A percentile compares a stretch with the other conserved stretches of the same genome.
These are phyloP conservation scores for Salvia hispanica DNA, from an alignment of 257 asterid species.

Conservation along the genomic window DNA sequence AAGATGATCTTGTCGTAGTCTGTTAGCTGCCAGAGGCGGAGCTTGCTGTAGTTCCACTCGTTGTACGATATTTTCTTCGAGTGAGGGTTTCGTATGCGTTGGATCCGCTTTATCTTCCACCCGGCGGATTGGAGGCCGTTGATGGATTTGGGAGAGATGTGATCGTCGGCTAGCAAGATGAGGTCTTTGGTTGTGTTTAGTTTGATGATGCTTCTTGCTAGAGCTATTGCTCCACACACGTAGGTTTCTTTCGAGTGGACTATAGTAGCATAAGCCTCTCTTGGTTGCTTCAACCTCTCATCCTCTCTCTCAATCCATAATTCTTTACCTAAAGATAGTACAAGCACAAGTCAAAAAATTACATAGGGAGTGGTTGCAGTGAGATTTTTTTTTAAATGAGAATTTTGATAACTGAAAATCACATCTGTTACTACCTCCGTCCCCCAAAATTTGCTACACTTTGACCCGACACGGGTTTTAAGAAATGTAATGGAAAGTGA, in stretches of 20 bases:
- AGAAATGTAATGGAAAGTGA: no score
- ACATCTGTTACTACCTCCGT: no score
- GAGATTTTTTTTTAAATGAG: no score
- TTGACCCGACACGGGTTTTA: no score
- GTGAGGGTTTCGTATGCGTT: constrained; percentile 58
- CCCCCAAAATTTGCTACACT: no score
- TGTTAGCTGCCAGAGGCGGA: constrained; percentile 63
- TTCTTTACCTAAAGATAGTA: constrained; percentile 40
- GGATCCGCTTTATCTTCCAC: constrained; percentile 55
- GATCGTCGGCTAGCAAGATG: constrained; percentile 56
- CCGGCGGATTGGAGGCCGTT: constrained; percentile 57
- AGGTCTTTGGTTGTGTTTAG: constrained; percentile 66
- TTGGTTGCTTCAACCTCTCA: constrained; percentile 24
- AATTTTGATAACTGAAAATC: no score
- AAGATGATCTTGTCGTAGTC: constrained; percentile 67
- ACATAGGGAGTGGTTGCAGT: no score
- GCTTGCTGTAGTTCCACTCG: constrained; percentile 87
- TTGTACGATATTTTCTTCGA: constrained; percentile 52
- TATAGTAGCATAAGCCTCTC: constrained; percentile 73
- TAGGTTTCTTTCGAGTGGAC: constrained; percentile 74
- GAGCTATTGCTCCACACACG: constrained; percentile 80
- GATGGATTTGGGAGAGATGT: constrained; percentile 46
- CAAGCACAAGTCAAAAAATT: no score
- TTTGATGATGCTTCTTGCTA: constrained; percentile 67
- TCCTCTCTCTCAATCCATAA: constrained; percentile 31